phyloP scores from a whole-genome alignment of 805 yeast species.

The Candida vaughaniae region DNA sequence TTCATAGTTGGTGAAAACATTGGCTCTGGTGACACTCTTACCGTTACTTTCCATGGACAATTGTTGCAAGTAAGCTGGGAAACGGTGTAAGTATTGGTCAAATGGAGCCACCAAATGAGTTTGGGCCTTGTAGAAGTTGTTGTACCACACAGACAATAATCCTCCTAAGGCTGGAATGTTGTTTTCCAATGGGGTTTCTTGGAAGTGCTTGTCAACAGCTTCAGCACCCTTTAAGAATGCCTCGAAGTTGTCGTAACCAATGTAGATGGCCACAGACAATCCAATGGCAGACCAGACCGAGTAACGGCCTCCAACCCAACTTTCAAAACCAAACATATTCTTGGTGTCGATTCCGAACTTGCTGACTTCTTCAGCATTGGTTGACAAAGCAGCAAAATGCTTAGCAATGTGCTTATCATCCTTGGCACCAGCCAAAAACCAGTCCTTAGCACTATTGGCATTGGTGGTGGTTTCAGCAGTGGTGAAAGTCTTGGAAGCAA shows the following conservation, averaged over 20 bases:
- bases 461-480: constrained; percentile 98
- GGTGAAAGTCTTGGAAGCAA: constrained; percentile 98
- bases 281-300: constrained; percentile 99
- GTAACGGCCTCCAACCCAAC: constrained; percentile 99
- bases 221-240: constrained; percentile 95
- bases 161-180: constrained; percentile 96
- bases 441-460: constrained; percentile 90
- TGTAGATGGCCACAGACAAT: constrained; percentile 88
- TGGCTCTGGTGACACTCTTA: constrained; percentile 92
- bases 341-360: constrained; percentile 96
- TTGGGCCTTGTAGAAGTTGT: constrained; percentile 97
- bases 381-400: constrained; percentile 96
- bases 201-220: constrained; percentile 92
- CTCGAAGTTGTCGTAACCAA: constrained; percentile 94
- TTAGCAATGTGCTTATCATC: constrained; percentile 79
- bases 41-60: constrained; percentile 99
- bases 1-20: constrained; percentile 87
- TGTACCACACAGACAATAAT: constrained; percentile 94
- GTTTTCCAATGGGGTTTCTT: constrained; percentile 76
- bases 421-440: constrained; percentile 81
- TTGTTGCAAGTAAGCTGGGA: constrained; percentile 99
- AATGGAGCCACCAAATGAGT: constrained; percentile 98
- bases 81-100: constrained; percentile 97
- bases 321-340: constrained; percentile 98
- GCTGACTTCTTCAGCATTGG: constrained; percentile 86